These are phyloP conservation scores for Aspergillus viridinutans DNA, from an alignment of 2,329 filamentous ascomycete species.

Conservation along the genomic window DNA sequence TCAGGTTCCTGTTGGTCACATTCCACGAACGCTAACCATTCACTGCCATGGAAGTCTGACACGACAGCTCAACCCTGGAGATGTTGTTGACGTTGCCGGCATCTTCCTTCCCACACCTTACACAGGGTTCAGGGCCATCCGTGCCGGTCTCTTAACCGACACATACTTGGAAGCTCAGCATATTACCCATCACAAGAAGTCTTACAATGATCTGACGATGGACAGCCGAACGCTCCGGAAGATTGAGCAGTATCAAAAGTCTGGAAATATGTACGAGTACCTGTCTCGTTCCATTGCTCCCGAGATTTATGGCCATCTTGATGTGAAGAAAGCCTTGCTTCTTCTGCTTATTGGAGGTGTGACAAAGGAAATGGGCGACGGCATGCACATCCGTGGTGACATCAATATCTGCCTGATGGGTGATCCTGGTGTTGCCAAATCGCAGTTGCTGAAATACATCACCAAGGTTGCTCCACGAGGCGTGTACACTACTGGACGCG, in stretches of 20 bases:
- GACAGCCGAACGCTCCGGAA: conserved; percentile 74
- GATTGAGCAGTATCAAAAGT: conserved; percentile 79
- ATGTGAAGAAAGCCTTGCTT: conserved; percentile 97
- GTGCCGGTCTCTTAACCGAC: conserved; percentile 91
- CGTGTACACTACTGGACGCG: conserved; percentile 77
- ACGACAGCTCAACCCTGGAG: conserved; percentile 83
- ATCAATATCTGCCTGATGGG: conserved; percentile 99
- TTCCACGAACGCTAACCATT: conserved; percentile 84
- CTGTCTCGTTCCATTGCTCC: conserved; percentile 94
- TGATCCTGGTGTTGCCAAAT: conserved; percentile 99
- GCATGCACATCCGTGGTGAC: conserved; percentile 97
- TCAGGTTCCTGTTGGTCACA: conserved; percentile 96
- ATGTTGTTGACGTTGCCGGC: conserved; percentile 88
- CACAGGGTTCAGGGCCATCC: conserved; percentile 97
- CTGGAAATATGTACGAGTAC: conserved; percentile 91
- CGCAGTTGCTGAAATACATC: conserved; percentile 96
- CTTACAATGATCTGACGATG: conserved; percentile 86
- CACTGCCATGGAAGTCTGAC: conserved; percentile 85
- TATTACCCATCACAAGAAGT: conserved; percentile 94
- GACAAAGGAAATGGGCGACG: conserved; percentile 93
- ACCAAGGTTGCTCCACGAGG: conserved; percentile 94
- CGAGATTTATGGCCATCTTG: conserved; percentile 92
- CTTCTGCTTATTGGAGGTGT: conserved; percentile 93
- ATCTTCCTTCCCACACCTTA: conserved; percentile 97
- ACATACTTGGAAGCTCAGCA: conserved; percentile 95